Evolutionary conservation across 345 rosid species (phyloP), one percentile per base, ranked within the genome.

Genomic region (Hibiscus tridactylites): DNA sequence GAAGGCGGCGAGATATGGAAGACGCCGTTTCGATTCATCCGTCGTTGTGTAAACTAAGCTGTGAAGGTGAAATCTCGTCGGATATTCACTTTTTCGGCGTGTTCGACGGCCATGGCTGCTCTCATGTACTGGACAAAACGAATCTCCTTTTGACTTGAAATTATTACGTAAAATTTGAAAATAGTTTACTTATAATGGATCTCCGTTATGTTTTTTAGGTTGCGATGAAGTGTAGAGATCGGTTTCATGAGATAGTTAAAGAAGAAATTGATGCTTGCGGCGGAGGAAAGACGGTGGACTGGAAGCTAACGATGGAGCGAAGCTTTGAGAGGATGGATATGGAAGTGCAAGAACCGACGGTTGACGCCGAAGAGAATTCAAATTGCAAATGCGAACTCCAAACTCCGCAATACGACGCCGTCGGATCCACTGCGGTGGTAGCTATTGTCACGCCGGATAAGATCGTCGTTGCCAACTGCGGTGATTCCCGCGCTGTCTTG

Each of bases 21-120:
- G 99, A 95, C 67, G 88, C 98, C 3, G 94, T 95, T 1, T 85
- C 97, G 0, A 70, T 88, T 9, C 88, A 81, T 26, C 79, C 89
- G 3, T 78, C 79, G 2, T 78, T 92, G 26, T 72, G 78, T 49
- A 44, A 47, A 9, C 47, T 57, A 19, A 70, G 71, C 39, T 60
- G 39, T 10, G 58, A 46, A 46, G 75, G 15, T 56, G 33, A 33
- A 19, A 37, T 64, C 59, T 73, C 59, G 0, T 26, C 72, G 15
- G 76, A 64, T 4, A 58, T 79, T 49, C 90, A 90, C 63, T 87
- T 90, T 65, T 95, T 81, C 70, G 98, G 94, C 24, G 92, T 95
- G 1, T 95, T 86, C 37, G 99, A 95, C 61, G 99, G 99, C 42
- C 99, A 95, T 77, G 99, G 99, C 57, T 95, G 99, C 88, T 95